A percentile compares a stretch with the other conserved stretches of the same genome.
Conservation (phyloP, 305 asterid species). For the Caryopteris hybrid region DNA sequence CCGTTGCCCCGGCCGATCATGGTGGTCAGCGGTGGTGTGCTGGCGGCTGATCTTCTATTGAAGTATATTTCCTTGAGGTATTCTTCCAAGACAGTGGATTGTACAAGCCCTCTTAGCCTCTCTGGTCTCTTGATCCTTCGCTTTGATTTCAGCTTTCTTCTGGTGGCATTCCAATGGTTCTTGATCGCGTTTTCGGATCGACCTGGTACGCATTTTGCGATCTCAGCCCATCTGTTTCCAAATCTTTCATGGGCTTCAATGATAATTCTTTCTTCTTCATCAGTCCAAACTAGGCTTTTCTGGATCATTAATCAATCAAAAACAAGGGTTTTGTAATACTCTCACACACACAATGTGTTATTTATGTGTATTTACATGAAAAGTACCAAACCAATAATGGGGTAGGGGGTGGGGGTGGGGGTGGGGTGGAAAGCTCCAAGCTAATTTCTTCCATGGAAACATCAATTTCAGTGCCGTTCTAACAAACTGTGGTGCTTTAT, state of each 20-base stretch:
- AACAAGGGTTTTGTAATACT: not conserved
- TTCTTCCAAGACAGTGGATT: constrained; percentile 44
- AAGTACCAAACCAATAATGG: not conserved
- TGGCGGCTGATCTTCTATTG: not conserved
- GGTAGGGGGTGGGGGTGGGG: not conserved
- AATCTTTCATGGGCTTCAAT: constrained; percentile 46
- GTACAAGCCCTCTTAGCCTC: constrained; percentile 14
- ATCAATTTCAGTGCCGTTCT: constrained; percentile 26
- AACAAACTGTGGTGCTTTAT: constrained; percentile 29
- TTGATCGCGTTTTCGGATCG: constrained; percentile 79
- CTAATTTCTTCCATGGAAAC: constrained; percentile 7
- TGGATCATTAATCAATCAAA: constrained; percentile 14
- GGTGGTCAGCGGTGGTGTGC: not conserved
- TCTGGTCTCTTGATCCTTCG: constrained; percentile 35
- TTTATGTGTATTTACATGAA: too few relatives aligned
- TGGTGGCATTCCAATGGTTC: constrained; percentile 82
- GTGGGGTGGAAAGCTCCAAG: constrained; percentile 15
- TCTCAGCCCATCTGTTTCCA: constrained; percentile 76
- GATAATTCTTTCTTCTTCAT: constrained; percentile 60
- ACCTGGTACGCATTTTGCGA: constrained; percentile 59
- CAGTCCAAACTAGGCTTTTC: constrained; percentile 62
- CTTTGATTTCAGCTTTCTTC: constrained; percentile 48
- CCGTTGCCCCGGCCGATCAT: not conserved
- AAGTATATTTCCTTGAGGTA: constrained; percentile 39
- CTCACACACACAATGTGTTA: too few relatives aligned